Evolutionary conservation across 169 alveolate genomes (phyloP), one percentile per base, ranked within the genome.

Genomic region (Eimeria necatrix): DNA sequence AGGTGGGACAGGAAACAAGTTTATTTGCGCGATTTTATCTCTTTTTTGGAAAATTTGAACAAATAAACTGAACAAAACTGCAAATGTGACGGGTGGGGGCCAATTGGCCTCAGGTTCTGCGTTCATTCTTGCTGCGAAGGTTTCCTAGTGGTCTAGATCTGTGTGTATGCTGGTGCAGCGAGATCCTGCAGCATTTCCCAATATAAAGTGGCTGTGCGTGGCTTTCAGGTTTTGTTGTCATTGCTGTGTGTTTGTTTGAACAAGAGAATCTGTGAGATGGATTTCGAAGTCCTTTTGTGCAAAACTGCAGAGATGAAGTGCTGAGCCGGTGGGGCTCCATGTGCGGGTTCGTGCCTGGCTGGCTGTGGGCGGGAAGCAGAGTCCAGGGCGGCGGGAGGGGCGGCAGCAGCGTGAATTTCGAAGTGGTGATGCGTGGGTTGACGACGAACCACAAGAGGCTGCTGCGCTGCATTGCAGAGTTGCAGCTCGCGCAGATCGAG

Each of bases 401-500:
- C 68, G 90, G 90, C 24, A 73, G 51, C 56, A 83, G 95, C 61
- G 95, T 91, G 68, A 91, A 91, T 68, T 91, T 91, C 41, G 61
- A 64, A 48, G 95, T 83, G 81, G 95, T 91, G n/a, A 53, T 91
- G 53, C 90, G 78, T 3, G 95, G 90, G 20, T 83, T 91, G 16
- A 91, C 95, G n/a, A 91, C 95, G 26, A 91, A 91, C 83, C 95
- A 91, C 95, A 91, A 91, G 80, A 81, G 95, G 2, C 95, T 91
- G 22, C 95, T 91, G 53, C 60, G 68, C 10, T 53, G 95, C 41
- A 56, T 91, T 12, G 95, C 95, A 0, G 95, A 91, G 53, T 41
- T 64, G 32, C 95, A 91, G 83, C 78, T 91, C 22, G 90, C 73
- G 6, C 95, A 76, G 95, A 46, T 91, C 22, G 85, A 59, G 70